Base-by-base conservation (phyloP, 2,329 filamentous ascomycete species). In the Colletotrichum camelliae region DNA sequence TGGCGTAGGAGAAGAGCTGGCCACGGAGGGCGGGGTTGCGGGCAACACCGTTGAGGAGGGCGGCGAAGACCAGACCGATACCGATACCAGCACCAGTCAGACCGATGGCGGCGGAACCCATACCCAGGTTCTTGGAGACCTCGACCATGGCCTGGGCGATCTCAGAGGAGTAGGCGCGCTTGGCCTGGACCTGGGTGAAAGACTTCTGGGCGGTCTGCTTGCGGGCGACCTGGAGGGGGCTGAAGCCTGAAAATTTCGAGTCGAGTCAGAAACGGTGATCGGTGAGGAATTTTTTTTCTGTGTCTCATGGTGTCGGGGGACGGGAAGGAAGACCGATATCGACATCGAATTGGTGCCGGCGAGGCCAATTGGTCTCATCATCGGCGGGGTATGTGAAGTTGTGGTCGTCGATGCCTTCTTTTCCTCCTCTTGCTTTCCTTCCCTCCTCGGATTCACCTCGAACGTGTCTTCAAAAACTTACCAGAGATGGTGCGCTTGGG, bases 1-100 rank as follows among this genome's bases (percentile, higher is more conserved):
- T 96, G 92, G 95, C 95, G 90, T 97, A 96, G 82, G 94, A 95
- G 94, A 97, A 98, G 85, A 98, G 95, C 93, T 97, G 95, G 87
- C 95, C 95, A 90, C 95, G 94, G 90, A 97, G 94, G 86, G 94
- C 94, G 85, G 95, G 95, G 94, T 98, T 98, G 91, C 95, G 95
- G 91, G 95, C 94, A 87, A 97, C 95, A 90, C 93, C 93, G 89
- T 94, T 93, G 86, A 97, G 91, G 86, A 97, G 94, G 84, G 94
- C 93, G 86, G 94, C 95, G 93, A 97, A 97, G 86, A 97, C 95
- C 86, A 96, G 93, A 91, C 95, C 95, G 89, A 97, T 97, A 95
- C 95, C 95, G 88, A 97, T 95, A 95, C 95, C 94, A 86, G 94
- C 94, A 94, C 94, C 94, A 86, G 94, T 95, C 85, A 97, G 94